Base-by-base conservation (phyloP, 176 grass and related monocot genomes). In the Tuctoria greenei region DNA sequence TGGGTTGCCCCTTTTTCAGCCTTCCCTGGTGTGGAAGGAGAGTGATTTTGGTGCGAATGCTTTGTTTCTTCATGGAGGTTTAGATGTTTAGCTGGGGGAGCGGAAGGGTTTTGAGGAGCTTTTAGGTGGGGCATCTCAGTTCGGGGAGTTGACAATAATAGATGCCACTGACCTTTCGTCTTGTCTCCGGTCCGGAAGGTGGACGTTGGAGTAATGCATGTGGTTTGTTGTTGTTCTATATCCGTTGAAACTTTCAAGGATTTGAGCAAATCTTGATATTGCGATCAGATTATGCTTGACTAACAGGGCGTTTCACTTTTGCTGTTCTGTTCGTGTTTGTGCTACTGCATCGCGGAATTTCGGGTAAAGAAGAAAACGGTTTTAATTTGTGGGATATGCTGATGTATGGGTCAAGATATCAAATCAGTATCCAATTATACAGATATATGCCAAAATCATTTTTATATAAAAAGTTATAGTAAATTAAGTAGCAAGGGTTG, bases 51-150 rank as follows among this genome's bases (percentile, higher is more conserved):
- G 34, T 23, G 45, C 17, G 8, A 61, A 28, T 69, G 52, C 28
- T 2, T 49, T 17, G 10, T n/a, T 69, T 45, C 24, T 47, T 46
- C 12, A 0, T 69, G 40, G 52, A 27, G 27, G 13, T 76, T 69
- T 42, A 38, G 15, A 71, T 0, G 55, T 18, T 50, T 51, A 18
- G 49, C 20, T 51, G 27, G 46, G 21, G 28, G 42, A 35, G 7
- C 17, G 12, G 64, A 69, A 76, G 72, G 64, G 41, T 50, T 81
- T 55, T 68, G 39, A 15, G 26, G 10, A 49, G 9, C 25, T 58
- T 58, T 73, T 69, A 10, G 39, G 10, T 11, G 31, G 21, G 64
- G 13, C 37, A 7, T 37, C 5, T 36, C 27, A 38, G 54, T 38
- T 70, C 0, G 43, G 50, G 21, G 25, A 58, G 50, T 28, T 44